These are phyloP conservation scores for Backusella westeae DNA, from an alignment of 192 early-diverging fungal species.

Conservation along the genomic window DNA sequence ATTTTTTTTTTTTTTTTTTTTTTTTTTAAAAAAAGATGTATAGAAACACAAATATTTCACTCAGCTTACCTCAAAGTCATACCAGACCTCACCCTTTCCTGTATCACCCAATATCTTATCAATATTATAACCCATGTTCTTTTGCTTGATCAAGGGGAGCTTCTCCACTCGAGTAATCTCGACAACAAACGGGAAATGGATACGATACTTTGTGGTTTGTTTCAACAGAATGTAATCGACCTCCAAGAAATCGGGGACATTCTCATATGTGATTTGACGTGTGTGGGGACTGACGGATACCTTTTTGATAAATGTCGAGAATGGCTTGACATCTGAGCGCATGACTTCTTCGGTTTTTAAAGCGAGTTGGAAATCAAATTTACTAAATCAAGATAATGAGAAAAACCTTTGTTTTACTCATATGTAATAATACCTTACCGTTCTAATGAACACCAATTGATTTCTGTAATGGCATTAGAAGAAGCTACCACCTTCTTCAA, in stretches of 20 bases:
- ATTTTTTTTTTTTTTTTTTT: too few species aligned
- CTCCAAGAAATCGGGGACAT: slow-evolving; percentile 36
- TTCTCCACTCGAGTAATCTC: slow-evolving; percentile 39
- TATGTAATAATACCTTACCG: slow-evolving; percentile 13
- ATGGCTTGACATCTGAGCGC: slow-evolving; percentile 41
- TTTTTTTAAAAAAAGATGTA: too few species aligned
- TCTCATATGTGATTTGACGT: slow-evolving; percentile 33
- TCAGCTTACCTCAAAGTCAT: slow-evolving; percentile 33
- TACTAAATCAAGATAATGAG: slow-evolving; percentile 3
- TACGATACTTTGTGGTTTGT: slow-evolving; percentile 24
- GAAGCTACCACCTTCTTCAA: slow-evolving; percentile 33
- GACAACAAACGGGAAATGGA: slow-evolving; percentile 42
- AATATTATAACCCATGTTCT: slow-evolving; percentile 8
- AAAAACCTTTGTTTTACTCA: too few species aligned
- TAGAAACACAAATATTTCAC: background rate
- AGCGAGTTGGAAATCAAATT: slow-evolving; percentile 37
- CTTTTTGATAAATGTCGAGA: slow-evolving; percentile 44
- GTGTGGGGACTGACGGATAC: slow-evolving; percentile 22
- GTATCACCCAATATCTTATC: slow-evolving; percentile 29
- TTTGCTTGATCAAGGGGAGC: slow-evolving; percentile 25
- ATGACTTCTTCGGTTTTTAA: slow-evolving; percentile 20
- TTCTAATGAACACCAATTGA: slow-evolving; percentile 38
- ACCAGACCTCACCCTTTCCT: slow-evolving; percentile 30
- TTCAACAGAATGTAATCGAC: slow-evolving; percentile 33
- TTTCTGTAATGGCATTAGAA: slow-evolving; percentile 24